These are phyloP conservation scores for Phytophthora nicotianae DNA, from an alignment of 352 stramenopile genomes.

Conservation along the genomic window DNA sequence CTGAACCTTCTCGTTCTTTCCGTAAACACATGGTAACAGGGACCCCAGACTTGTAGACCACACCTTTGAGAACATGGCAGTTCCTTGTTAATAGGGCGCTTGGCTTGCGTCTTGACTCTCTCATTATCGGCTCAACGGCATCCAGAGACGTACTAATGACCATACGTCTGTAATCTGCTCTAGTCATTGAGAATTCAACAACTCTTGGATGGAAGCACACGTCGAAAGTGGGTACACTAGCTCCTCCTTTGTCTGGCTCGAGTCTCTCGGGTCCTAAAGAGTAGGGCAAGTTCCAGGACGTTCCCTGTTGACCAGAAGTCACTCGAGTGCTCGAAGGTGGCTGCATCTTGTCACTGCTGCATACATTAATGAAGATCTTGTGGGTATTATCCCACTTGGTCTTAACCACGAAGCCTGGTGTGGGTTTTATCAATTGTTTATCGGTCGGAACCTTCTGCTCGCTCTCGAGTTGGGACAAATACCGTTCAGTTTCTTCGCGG, in stretches of 20 bases:
- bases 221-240: slow-evolving; percentile 84
- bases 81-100: slow-evolving; percentile 39
- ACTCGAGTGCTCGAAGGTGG: slow-evolving; percentile 68
- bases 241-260: slow-evolving; percentile 87
- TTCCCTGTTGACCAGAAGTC: slow-evolving; percentile 31
- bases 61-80: slow-evolving; percentile 87
- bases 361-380: slow-evolving; percentile 96
- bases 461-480: slow-evolving; percentile 88
- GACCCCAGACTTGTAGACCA: slow-evolving; percentile 85
- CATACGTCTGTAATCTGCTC: slow-evolving; percentile 83
- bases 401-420: slow-evolving; percentile 93
- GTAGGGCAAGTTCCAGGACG: slow-evolving; percentile 91
- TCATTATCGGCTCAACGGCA: slow-evolving; percentile 68
- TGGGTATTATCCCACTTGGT: slow-evolving; percentile 50
- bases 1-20: slow-evolving; percentile 26
- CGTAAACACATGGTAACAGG: slow-evolving; percentile 77
- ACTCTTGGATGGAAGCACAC: slow-evolving; percentile 92
- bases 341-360: slow-evolving; percentile 84
- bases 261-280: slow-evolving; percentile 89
- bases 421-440: slow-evolving; percentile 88
- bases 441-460: slow-evolving; percentile 89
- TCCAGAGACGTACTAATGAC: slow-evolving; percentile 90
- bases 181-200: slow-evolving; percentile 61
- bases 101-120: slow-evolving; percentile 37
- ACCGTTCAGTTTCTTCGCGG: slow-evolving; percentile 90